Evolutionary conservation across 768 basidiomycete genomes (phyloP), one percentile per base, ranked within the genome.

Genomic region (Tubosaeta sp.): DNA sequence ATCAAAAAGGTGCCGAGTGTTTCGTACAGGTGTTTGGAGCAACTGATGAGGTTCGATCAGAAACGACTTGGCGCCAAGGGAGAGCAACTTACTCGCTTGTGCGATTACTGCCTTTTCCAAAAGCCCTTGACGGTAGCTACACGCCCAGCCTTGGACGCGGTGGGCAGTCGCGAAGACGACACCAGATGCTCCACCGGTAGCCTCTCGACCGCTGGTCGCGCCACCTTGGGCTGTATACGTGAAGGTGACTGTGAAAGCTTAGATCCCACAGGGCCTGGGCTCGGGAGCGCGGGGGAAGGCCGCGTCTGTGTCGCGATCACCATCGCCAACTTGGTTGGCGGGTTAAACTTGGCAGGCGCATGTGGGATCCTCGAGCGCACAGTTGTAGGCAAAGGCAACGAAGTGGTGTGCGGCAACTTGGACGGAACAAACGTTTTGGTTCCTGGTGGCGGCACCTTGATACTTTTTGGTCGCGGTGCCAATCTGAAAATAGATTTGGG

Each of bases 401-500:
- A 29, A 11, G 45, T 44, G 1, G 49, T 35, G 5, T 50, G 16
- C 32, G 67, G 58, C 31, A 57, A 58, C 35, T 54, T 68, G 6
- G 62, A 56, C 11, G 51, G 45, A 9, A 17, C 37, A 6, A 32
- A 35, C 27, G 13, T 31, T 33, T 50, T 51, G 27, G 35, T 33
- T 26, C 48, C 52, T 10, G 51, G 44, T 2, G 46, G 11, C 4
- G 65, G 62, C 9, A 31, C 41, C 45, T 65, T 66, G 27, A 55
- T 33, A 33, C 44, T 52, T 37, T 69, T 68, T 37, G 62, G 49
- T 55, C 64, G 68, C 7, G 60, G 49, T 13, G 65, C 51, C 47
- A 66, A 51, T 7, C 63, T 56, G 48, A 68, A 68, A 16, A 70
- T 70, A 13, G 67, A 66, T 49, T 70, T 70, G 9, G 68, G 47